Conservation (phyloP, 352 stramenopile species). For the Globisporangium lucens region DNA sequence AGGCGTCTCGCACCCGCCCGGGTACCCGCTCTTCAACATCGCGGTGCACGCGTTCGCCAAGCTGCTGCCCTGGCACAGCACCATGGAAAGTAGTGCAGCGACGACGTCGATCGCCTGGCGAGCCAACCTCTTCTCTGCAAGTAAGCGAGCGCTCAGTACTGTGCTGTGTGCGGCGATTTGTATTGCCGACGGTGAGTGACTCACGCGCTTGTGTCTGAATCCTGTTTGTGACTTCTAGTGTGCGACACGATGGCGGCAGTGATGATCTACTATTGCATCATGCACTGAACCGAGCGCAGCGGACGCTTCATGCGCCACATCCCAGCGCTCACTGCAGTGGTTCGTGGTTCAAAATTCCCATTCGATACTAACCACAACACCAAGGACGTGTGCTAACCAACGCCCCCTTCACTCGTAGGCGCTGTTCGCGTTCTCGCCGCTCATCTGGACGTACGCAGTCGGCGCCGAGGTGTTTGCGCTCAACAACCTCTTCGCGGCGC, state of each 20-base stretch:
- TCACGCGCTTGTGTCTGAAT: neutral
- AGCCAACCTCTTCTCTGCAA: conserved; percentile 88
- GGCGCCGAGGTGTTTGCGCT: conserved; percentile 95
- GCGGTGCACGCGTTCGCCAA: conserved; percentile 69
- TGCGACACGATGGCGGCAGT: conserved; percentile 52
- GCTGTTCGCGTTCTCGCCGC: conserved; percentile 90
- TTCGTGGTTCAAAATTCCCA: conserved; percentile 19
- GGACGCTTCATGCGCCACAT: conserved; percentile 17
- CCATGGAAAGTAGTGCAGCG: neutral
- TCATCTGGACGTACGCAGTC: conserved; percentile 94
- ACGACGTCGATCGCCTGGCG: conserved; percentile 55
- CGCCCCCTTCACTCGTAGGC: conserved; percentile 24
- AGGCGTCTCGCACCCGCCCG: conserved; percentile 91
- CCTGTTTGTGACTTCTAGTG: conserved; percentile 21
- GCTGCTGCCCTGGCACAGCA: conserved; percentile 26
- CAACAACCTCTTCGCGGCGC: conserved; percentile 92
- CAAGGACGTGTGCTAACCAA: neutral
- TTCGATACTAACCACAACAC: neutral
- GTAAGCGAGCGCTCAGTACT: conserved; percentile 17
- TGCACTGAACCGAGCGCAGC: conserved; percentile 35
- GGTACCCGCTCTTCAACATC: conserved; percentile 94
- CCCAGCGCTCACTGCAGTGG: conserved; percentile 51
- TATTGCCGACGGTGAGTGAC: neutral
- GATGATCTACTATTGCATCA: conserved; percentile 55
- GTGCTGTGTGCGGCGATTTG: neutral